Evolutionary conservation across 2,329 filamentous ascomycete species (phyloP).

Genomic region (Grosmannia serpens): DNA sequence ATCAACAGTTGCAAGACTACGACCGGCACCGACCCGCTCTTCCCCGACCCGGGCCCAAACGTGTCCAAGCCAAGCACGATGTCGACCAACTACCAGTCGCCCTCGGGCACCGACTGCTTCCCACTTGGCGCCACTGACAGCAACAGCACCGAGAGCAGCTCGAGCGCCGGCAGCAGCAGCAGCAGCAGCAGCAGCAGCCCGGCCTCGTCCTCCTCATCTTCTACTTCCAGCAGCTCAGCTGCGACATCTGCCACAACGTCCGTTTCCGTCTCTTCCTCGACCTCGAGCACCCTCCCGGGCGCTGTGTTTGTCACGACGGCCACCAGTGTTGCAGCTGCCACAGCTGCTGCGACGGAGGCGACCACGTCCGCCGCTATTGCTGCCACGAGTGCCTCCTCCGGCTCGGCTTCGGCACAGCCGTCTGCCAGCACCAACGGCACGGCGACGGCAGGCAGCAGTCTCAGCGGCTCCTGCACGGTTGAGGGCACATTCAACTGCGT

Average conservation of each 20-base stretch:
- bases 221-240: not conserved
- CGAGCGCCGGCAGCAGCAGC: not conserved
- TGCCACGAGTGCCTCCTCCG: constrained; percentile 6
- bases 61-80: constrained; percentile 14
- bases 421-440: constrained; percentile 7
- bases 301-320: constrained; percentile 5
- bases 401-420: constrained; percentile 4
- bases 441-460: constrained; percentile 23
- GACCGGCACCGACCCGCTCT: constrained; percentile 14
- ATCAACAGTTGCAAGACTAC: constrained; percentile 20
- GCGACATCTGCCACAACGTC: not conserved
- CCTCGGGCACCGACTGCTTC: constrained; percentile 11
- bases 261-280: not conserved
- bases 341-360: constrained; percentile 3
- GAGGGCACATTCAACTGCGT: constrained; percentile 42
- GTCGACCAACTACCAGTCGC: constrained; percentile 10
- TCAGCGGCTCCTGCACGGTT: constrained; percentile 27
- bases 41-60: constrained; percentile 16
- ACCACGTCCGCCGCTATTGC: constrained; percentile 6
- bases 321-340: constrained; percentile 1
- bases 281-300: not conserved
- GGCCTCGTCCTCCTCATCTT: not conserved
- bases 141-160: not conserved
- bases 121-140: constrained; percentile 4
- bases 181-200: constrained; percentile 5